phyloP scores from a whole-genome alignment of 2,329 filamentous ascomycete genomes.

The Aspergillus udagawae region DNA sequence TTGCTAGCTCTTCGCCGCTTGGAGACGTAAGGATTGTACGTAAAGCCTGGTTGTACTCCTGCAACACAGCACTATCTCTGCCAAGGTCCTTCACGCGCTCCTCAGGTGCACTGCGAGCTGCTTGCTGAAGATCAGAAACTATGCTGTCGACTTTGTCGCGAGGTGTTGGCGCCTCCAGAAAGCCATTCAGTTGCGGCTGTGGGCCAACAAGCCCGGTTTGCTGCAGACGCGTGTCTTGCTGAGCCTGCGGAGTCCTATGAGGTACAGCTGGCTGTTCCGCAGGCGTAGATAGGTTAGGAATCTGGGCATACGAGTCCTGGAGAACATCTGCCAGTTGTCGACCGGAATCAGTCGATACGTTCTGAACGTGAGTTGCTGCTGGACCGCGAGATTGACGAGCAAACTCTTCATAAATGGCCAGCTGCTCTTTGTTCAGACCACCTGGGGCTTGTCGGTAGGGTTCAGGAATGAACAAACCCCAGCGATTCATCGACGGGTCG shows the following conservation, averaged over 20 bases:
- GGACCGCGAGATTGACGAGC: conserved; percentile 74
- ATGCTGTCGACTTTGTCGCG: conserved; percentile 53
- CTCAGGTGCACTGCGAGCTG: conserved; percentile 54
- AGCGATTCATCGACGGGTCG: conserved; percentile 76
- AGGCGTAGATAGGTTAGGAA: conserved; percentile 60
- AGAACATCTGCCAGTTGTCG: conserved; percentile 61
- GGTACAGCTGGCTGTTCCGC: conserved; percentile 60
- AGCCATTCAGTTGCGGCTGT: conserved; percentile 58
- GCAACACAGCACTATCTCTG: conserved; percentile 52
- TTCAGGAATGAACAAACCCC: conserved; percentile 89
- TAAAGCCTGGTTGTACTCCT: conserved; percentile 56
- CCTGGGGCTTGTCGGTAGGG: conserved; percentile 82
- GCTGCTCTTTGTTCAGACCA: conserved; percentile 84
- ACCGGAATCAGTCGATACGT: conserved; percentile 54
- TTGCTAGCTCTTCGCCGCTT: conserved; percentile 54
- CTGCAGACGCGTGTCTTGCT: conserved; percentile 41
- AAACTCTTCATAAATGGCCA: conserved; percentile 96
- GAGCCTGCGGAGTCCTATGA: conserved; percentile 52
- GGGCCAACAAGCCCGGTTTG: conserved; percentile 34
- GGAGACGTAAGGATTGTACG: conserved; percentile 51
- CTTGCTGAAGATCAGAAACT: conserved; percentile 54
- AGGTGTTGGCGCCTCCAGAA: conserved; percentile 51
- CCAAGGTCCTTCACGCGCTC: conserved; percentile 56
- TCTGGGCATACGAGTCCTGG: conserved; percentile 56
- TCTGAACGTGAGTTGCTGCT: conserved; percentile 51